Evolutionary conservation across 1,284 basidiomycete species (phyloP).

Genomic region (Trametes pubescens): DNA sequence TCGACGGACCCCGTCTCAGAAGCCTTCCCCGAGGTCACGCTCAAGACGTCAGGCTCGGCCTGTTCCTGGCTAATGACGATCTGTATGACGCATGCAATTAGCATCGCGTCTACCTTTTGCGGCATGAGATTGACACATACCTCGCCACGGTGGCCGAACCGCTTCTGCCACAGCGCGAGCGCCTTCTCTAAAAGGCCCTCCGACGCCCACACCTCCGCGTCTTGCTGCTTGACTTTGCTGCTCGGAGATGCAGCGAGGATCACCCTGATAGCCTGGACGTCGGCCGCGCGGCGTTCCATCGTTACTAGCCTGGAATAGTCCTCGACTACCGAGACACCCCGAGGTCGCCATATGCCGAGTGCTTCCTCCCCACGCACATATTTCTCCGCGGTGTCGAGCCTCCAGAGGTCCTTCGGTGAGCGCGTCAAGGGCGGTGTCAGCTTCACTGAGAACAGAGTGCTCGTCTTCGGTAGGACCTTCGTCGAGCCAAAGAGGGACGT

Average conservation of each 20-base stretch:
- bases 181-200: slow-evolving; percentile 71
- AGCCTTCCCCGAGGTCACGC: slow-evolving; percentile 51
- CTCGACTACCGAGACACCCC: slow-evolving; percentile 87
- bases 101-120: slow-evolving; percentile 14
- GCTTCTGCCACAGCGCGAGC: slow-evolving; percentile 83
- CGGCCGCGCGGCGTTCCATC: slow-evolving; percentile 79
- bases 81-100: slow-evolving; percentile 47
- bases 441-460: slow-evolving; percentile 82
- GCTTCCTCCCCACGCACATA: slow-evolving; percentile 93
- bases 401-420: slow-evolving; percentile 91
- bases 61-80: slow-evolving; percentile 81
- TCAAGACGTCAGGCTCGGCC: slow-evolving; percentile 56
- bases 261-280: slow-evolving; percentile 89
- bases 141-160: slow-evolving; percentile 78
- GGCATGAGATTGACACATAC: slow-evolving; percentile 50
- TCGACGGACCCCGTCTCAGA: slow-evolving; percentile 52
- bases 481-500: slow-evolving; percentile 79
- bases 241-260: slow-evolving; percentile 69
- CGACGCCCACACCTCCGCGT: slow-evolving; percentile 67
- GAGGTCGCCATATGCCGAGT: slow-evolving; percentile 84
- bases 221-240: slow-evolving; percentile 55
- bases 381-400: slow-evolving; percentile 92
- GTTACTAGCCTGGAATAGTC: slow-evolving; percentile 80
- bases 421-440: slow-evolving; percentile 88
- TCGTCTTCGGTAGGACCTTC: slow-evolving; percentile 79